Base-by-base conservation (phyloP, 257 asterid species). In the Solanum boliviense region DNA sequence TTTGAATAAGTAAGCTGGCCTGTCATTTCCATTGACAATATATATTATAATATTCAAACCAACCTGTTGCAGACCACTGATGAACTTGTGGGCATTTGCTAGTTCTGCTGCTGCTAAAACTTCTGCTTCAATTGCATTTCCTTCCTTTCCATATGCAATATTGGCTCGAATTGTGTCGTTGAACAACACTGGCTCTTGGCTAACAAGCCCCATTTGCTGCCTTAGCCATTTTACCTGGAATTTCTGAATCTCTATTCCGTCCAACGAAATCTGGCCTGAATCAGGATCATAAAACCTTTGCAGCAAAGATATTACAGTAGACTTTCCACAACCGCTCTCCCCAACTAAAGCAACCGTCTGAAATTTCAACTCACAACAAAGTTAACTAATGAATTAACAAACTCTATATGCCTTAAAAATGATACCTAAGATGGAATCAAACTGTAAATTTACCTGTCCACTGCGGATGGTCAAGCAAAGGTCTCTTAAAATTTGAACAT, bases 241-340 rank as follows among this genome's bases (percentile, higher is more conserved):
- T 89, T 93, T 94, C 11, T 89, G 90, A 48, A 96, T 95, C 91
- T 96, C 98, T 7, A 91, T 91, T 21, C 99, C 98, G n/a, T 96
- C 99, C 13, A 96, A 75, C 9, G 91, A 90, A 35, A 96, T 92
- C 15, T 84, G 91, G 5, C 98, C 99, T 8, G 98, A 90, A 73
- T 96, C 98, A 1, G 96, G 98, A 87, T 95, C 89, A 68, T 95
- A 95, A 90, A 96, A 96, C 88, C 99, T 92, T 90, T 94, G 98
- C 88, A 96, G 84, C 87, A 96, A 76, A 13, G 95, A 88, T 83
- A 95, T 93, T 70, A 94, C 98, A 0, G 99, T 96, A 5, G 99
- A 96, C 90, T 96, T 96, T 83, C 98, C 98, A 31, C 99, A 93
- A 86, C 99, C 99, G 31, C 99, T 96, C 91, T 96, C 99, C 58